Evolutionary conservation across 371 early-diverging fungal species (phyloP), one percentile per base, ranked within the genome.

Genomic region (Zychaea mexicana): DNA sequence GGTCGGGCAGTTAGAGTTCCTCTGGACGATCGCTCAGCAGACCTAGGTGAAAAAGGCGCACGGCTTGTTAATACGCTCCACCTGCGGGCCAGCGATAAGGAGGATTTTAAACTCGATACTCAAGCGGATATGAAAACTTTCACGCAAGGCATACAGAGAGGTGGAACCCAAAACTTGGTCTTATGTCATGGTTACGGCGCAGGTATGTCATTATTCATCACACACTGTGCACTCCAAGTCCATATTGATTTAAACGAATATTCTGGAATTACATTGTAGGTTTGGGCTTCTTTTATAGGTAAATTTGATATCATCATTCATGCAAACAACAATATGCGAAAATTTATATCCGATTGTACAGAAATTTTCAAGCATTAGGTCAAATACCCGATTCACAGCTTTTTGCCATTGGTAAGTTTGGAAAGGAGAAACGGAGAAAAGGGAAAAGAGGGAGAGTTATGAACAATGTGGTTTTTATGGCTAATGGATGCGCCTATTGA

Each of bases 141-240:
- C 13, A 17, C 49, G 6, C 49, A 49, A 49, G 49, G 49, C 22
- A 8, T 49, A 1, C 19, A 49, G n/a, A 71, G 61, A n/a, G 70
- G 66, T 9, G 71, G 67, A 22, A 69, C 73, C 17, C 73, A 80
- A 13, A 84, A 81, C 55, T 72, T 96, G 33, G 96, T 96, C 3
- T 80, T 96, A 55, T 86, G 90, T 60, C 98, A 97, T 73, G 98
- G 98, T 10, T 97, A 90, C 71, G 96, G 96, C 24, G 92, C 92
- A 17, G 98, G 94, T 19, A 65, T 55, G 0, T 8, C 27, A 39
- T 19, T 24, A 3, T 45, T 17, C 9, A 7, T 21, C 6, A 27
- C 22, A 30, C 22, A 28, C 19, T 7, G 4, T 26, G 1, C 13
- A 19, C 33, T 15, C 8, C 17, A 22, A 22, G 3, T 38, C 13